These are phyloP conservation scores for Aspergillus egyptiacus DNA, from an alignment of 495 filamentous ascomycete species.

Conservation along the genomic window DNA sequence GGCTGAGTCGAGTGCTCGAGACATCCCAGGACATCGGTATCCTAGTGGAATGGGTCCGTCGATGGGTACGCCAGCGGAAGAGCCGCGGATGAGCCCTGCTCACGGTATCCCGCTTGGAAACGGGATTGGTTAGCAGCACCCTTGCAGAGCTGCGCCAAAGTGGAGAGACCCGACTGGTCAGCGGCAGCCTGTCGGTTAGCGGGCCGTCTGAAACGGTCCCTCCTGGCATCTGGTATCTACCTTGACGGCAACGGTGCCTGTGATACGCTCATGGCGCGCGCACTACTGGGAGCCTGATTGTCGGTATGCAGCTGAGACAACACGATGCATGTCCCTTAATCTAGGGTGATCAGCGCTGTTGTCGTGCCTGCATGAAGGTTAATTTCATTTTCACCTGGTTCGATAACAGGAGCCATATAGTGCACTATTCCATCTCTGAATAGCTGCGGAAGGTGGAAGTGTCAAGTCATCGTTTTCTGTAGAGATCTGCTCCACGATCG, in stretches of 20 bases:
- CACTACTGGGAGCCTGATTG: conserved; percentile 3
- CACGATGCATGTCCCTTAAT: not conserved
- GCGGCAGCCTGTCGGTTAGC: conserved; percentile 13
- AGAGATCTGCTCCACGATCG: no score
- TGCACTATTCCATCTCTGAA: no score
- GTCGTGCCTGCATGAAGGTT: conserved; percentile 15
- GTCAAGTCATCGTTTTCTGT: no score
- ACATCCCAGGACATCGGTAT: conserved; percentile 50
- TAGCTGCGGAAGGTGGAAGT: no score
- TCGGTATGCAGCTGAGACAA: not conserved
- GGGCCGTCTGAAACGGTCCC: not conserved
- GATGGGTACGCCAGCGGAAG: conserved; percentile 28
- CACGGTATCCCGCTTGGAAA: not conserved
- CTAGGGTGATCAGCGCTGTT: not conserved
- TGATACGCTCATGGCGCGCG: conserved; percentile 2
- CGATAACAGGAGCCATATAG: no score
- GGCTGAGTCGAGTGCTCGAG: conserved; percentile 39
- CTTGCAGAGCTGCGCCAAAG: conserved; percentile 15
- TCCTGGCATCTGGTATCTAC: not conserved
- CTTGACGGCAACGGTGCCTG: not conserved
- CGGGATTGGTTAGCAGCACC: conserved; percentile 11
- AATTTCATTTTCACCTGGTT: not conserved
- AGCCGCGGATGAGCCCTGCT: conserved; percentile 10
- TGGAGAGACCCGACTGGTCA: conserved; percentile 14
- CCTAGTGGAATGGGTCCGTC: conserved; percentile 46